Evolutionary conservation across 2,329 filamentous ascomycete genomes (phyloP).

Genomic region (Canariomyces notabilis): DNA sequence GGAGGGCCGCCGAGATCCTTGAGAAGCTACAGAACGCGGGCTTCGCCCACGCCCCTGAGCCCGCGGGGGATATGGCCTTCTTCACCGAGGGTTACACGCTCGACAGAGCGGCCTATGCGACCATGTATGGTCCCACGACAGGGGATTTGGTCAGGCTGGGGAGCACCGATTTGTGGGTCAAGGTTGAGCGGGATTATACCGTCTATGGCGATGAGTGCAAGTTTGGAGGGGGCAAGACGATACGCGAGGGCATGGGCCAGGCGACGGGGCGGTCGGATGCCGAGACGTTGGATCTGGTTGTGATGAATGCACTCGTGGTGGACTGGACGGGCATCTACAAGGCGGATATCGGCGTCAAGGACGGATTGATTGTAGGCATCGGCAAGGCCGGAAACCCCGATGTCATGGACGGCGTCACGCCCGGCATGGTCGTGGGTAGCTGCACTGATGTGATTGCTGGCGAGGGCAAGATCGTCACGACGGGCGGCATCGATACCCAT

Average conservation of each 20-base stretch:
- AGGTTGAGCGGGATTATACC: constrained; percentile 81
- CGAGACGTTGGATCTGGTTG: constrained; percentile 74
- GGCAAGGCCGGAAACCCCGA: constrained; percentile 97
- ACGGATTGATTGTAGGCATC: constrained; percentile 79
- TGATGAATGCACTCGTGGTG: constrained; percentile 84
- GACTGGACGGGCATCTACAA: constrained; percentile 95
- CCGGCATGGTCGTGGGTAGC: constrained; percentile 74
- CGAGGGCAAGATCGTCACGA: constrained; percentile 85
- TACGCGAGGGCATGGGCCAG: constrained; percentile 94
- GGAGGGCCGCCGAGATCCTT: constrained; percentile 61
- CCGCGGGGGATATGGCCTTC: constrained; percentile 47
- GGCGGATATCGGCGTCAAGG: constrained; percentile 89
- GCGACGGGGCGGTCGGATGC: constrained; percentile 69
- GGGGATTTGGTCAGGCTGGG: constrained; percentile 81
- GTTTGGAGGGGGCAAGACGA: constrained; percentile 90
- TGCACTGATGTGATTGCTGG: constrained; percentile 90
- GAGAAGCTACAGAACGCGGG: constrained; percentile 63
- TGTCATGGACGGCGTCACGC: constrained; percentile 82
- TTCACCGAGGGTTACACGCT: constrained; percentile 62
- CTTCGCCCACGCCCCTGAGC: constrained; percentile 72
- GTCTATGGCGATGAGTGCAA: constrained; percentile 89
- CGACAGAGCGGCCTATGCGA: constrained; percentile 71
- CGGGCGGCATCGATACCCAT: constrained; percentile 83
- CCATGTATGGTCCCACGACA: constrained; percentile 90
- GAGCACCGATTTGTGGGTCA: constrained; percentile 82